Evolutionary conservation across 148 eudicot species (phyloP), one percentile per base, ranked within the genome.

Genomic region (Chenopodium quinoa): DNA sequence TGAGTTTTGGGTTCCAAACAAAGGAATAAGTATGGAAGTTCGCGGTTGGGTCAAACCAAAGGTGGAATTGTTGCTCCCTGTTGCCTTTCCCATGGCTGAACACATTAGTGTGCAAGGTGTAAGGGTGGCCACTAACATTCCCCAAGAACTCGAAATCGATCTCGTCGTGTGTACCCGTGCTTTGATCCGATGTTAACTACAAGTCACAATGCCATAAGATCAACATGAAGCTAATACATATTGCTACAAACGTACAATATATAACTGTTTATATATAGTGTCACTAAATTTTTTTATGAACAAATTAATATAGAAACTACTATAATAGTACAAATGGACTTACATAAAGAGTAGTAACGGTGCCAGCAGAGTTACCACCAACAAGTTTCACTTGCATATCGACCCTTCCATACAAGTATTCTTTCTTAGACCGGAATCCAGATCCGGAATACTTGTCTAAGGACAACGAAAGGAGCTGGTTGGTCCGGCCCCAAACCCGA

Each of bases 351-450:
- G 91, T 84, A 1, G 89, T 89, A 19, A 89, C 91, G 13, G 88
- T 87, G 74, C 91, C 91, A 54, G 91, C 88, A 75, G 91, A 89
- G 80, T 89, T 76, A 44, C 89, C 89, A 52, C 84, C 71, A 13
- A 89, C 85, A 12, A 89, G 86, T 75, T 89, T 89, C 64, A 87
- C 79, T 34, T 85, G 86, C 88, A 87, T 86, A 71, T 89, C 91
- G 32, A 89, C 46, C 78, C 88, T 86, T 20, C 91, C 91, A 27
- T 79, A 86, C 75, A 89, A 76, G 75, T 87, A 89, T 44, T 87
- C 87, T 7, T 76, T 84, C 73, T 84, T 89, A 14, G 91, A 89
- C 0, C 63, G 20, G 7, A 87, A 87, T 2, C 91, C 91, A 16
- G 90, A 87, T 19, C 91, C 91, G 19, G 89, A 85, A 63, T 32